These are phyloP conservation scores for Candida ipomoeae DNA, from an alignment of 805 yeast species.

Conservation along the genomic window DNA sequence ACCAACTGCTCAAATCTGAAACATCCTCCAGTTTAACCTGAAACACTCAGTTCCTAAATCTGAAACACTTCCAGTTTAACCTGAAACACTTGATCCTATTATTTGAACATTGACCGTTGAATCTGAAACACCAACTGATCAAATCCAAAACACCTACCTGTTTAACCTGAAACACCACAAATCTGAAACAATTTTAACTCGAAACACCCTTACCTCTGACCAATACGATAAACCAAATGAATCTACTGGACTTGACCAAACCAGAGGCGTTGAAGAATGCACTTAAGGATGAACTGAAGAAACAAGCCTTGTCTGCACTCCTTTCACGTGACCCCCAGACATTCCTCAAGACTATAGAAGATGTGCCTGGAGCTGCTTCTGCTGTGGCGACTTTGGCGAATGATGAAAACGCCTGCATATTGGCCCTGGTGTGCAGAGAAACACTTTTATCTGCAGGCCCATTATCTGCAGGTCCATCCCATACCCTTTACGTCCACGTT, in stretches of 20 bases:
- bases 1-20: too few relatives aligned
- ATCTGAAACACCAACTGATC: too few relatives aligned
- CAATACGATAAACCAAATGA: not conserved
- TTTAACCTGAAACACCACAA: too few relatives aligned
- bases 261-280: not conserved
- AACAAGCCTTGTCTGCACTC: not conserved
- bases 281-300: not conserved
- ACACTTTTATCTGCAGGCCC: not conserved
- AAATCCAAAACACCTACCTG: too few relatives aligned
- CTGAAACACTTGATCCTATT: too few relatives aligned
- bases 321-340: not conserved
- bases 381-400: not conserved
- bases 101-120: too few relatives aligned
- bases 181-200: too few relatives aligned
- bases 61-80: too few relatives aligned
- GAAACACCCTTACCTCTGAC: not conserved
- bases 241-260: not conserved
- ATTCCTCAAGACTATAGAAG: not conserved
- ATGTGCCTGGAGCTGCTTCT: not conserved
- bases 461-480: not conserved
- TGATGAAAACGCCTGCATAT: not conserved
- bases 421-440: not conserved
- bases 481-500: constrained; percentile 2
- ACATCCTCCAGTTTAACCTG: too few relatives aligned
- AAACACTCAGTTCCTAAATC: too few relatives aligned